phyloP scores from a whole-genome alignment of 1,139 yeast genomes.

The Candida sp. region DNA sequence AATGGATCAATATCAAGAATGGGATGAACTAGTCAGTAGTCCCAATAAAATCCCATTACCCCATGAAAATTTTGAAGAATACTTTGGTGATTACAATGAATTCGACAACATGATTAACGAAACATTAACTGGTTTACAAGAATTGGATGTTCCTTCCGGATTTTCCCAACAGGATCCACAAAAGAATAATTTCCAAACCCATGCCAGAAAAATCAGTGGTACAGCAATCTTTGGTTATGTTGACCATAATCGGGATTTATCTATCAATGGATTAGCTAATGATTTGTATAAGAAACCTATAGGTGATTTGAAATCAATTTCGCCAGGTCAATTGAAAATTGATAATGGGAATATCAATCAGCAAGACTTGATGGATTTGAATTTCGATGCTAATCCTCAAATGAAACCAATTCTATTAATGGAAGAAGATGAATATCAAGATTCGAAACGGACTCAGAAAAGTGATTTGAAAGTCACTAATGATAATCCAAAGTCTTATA shows the following conservation, averaged over 20 bases:
- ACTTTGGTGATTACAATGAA: conserved; percentile 31
- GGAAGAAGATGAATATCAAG: conserved; percentile 29
- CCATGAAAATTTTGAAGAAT: conserved; percentile 39
- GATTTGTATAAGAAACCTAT: conserved; percentile 17
- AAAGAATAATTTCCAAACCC: conserved; percentile 14
- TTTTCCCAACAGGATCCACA: conserved; percentile 14
- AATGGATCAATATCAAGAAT: conserved; percentile 33
- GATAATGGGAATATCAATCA: conserved; percentile 1
- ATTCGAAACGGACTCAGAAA: conserved; percentile 11
- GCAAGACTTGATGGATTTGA: conserved; percentile 10
- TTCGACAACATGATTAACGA: conserved; percentile 43
- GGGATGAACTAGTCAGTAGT: conserved; percentile 22
- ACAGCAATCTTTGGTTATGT: conserved; percentile 64
- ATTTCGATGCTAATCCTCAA: conserved; percentile 9
- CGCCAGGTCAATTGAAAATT: conserved; percentile 29
- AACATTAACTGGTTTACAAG: conserved; percentile 43
- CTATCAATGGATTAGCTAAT: conserved; percentile 38
- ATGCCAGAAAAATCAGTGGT: conserved; percentile 47
- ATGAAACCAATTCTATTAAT: conserved; percentile 10
- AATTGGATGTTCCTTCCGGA: conserved; percentile 51
- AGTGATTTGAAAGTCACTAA: conserved; percentile 41
- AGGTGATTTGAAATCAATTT: conserved; percentile 26
- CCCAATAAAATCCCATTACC: conserved; percentile 31
- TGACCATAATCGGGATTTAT: conserved; percentile 50
- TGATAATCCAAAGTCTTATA: conserved; percentile 39